A percentile compares a stretch with the other conserved stretches of the same genome.
Evolutionary conservation across 345 rosid genomes (phyloP).

Genomic region (Euphorbia lathyris): DNA sequence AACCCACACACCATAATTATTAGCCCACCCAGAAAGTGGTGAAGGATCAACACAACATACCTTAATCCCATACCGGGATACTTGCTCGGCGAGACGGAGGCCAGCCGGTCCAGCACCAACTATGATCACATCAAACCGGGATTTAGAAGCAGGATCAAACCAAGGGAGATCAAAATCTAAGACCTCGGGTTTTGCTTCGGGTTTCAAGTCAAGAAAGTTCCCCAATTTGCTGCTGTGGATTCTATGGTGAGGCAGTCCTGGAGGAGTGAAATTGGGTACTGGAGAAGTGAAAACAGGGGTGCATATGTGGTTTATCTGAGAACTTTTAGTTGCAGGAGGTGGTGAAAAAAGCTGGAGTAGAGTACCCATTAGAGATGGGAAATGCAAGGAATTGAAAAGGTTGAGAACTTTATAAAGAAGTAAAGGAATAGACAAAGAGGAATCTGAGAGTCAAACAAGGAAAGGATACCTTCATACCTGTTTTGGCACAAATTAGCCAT

Average conservation of each 20-base stretch:
- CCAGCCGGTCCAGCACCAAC: slow-evolving; percentile 74
- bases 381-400: neutral
- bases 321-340: slow-evolving; percentile 17
- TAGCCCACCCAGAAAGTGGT: slow-evolving; percentile 59
- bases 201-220: slow-evolving; percentile 47
- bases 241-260: slow-evolving; percentile 13
- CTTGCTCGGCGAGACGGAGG: slow-evolving; percentile 61
- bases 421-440: slow-evolving; percentile 3
- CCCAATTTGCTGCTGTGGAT: slow-evolving; percentile 37
- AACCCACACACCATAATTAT: slow-evolving; percentile 72
- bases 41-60: slow-evolving; percentile 71
- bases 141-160: slow-evolving; percentile 32
- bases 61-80: slow-evolving; percentile 44
- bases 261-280: neutral
- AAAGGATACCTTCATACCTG: slow-evolving; percentile 4
- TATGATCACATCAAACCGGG: slow-evolving; percentile 47
- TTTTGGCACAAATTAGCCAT: too few relatives aligned
- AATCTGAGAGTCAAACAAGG: neutral
- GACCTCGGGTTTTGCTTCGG: slow-evolving; percentile 33
- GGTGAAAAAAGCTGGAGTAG: slow-evolving; percentile 20
- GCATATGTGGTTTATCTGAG: slow-evolving; percentile 8
- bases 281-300: slow-evolving; percentile 15
- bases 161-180: slow-evolving; percentile 42
- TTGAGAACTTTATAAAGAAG: neutral
- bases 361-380: slow-evolving; percentile 30